Percentiles rank a stretch among this genome's conserved stretches.
phyloP scores from a whole-genome alignment of 2,329 filamentous ascomycete genomes.

The Aureobasidium sp. region DNA sequence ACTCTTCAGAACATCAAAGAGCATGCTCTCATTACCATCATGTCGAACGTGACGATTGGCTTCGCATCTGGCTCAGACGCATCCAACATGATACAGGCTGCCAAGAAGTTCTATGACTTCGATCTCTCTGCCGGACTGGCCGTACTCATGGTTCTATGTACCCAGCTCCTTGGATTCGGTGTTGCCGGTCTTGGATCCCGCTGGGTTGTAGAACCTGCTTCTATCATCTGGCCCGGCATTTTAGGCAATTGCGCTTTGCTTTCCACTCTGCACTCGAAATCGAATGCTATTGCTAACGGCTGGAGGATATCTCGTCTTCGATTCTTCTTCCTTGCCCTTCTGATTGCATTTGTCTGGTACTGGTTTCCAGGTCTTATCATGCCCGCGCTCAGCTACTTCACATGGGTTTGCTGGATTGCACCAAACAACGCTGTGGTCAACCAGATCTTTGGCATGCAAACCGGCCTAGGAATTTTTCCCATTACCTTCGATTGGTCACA shows the following conservation, averaged over 20 bases:
- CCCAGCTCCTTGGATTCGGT: constrained; percentile 77
- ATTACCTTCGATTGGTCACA: constrained; percentile 90
- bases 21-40: constrained; percentile 37
- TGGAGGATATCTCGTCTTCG: constrained; percentile 65
- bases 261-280: constrained; percentile 64
- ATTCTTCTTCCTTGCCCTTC: constrained; percentile 71
- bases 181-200: constrained; percentile 74
- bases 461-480: constrained; percentile 64
- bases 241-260: constrained; percentile 88
- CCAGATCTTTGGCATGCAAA: constrained; percentile 79
- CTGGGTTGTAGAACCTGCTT: constrained; percentile 73
- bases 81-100: constrained; percentile 63
- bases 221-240: constrained; percentile 88
- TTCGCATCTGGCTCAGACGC: constrained; percentile 47
- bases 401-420: constrained; percentile 79
- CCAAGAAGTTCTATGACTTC: constrained; percentile 82
- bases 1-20: constrained; percentile 22
- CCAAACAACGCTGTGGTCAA: constrained; percentile 78
- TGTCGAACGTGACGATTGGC: constrained; percentile 41
- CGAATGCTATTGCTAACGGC: constrained; percentile 65
- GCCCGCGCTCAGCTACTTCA: constrained; percentile 82
- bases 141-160: constrained; percentile 72
- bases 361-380: constrained; percentile 76
- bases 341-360: constrained; percentile 67
- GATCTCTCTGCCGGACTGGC: constrained; percentile 69